Evolutionary conservation across 2,329 filamentous ascomycete species (phyloP), one percentile per base, ranked within the genome.

Genomic region (Gaeumannomyces tritici): DNA sequence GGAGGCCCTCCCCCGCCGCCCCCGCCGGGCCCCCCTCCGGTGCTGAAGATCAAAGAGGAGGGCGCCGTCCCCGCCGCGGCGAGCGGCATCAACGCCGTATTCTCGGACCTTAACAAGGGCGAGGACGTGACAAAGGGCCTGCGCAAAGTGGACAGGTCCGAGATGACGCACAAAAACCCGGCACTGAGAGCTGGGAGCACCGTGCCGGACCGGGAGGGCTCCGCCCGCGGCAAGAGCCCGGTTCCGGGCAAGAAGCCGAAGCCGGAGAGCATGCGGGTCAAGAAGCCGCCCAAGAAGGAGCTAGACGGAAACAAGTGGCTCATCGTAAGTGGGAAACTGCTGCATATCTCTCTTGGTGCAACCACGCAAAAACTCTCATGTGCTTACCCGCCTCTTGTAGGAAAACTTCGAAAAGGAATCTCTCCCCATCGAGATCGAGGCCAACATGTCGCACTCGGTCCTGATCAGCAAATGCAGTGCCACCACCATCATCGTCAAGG

Each of bases 121-220:
- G 86, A 90, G 64, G 82, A 85, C n/a, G 90, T 99, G 64, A 99
- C 95, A 4, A 87, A 90, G 67, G 88, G 90, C 35, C 82, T 99
- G 47, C 89, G 90, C 67, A 99, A 97, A 80, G 95, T 99, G 60
- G 93, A 97, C 77, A 89, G 88, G 72, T 95, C 90, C 62, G 83
- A 98, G 75, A 97, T 97, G 93, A 99, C 95, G 64, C 95, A 99
- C 78, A 98, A 98, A 80, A 99, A 99, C 76, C 95, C 95, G 18
- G 85, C 87, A 12, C 80, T 99, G 63, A 88, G 95, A 65, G 84
- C 90, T 28, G 80, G 80, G 64, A 89, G 90, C 15, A 83, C 85
- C 2, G 90, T 93, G 3, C 81, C 89, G 31, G 83, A 82, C 27
- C 81, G 80, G 64, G 79, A 79, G 55, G 74, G 76, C 15, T 60